phyloP scores from a whole-genome alignment of 2,329 filamentous ascomycete species.

The Pseudogymnoascus sp. region DNA sequence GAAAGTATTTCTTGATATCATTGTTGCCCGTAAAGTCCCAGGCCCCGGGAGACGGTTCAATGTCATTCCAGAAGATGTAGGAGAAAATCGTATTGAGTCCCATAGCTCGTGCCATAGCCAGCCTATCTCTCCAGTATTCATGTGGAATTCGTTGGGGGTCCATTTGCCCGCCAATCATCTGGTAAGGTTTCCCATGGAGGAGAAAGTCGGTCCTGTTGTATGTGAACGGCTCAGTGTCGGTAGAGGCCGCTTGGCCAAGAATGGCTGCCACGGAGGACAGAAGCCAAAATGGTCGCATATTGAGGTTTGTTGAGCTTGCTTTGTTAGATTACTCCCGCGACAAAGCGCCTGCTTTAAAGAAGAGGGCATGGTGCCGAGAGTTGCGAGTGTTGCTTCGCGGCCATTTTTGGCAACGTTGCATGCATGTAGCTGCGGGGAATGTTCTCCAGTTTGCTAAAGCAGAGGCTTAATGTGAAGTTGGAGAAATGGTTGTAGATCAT shows the following conservation, averaged over 20 bases:
- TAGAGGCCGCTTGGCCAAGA: background rate
- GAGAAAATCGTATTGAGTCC: conserved; percentile 44
- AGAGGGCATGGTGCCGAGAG: background rate
- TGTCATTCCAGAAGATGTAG: conserved; percentile 45
- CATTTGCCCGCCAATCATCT: conserved; percentile 44
- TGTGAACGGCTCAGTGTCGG: conserved; percentile 27
- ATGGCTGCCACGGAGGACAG: background rate
- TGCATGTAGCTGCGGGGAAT: background rate
- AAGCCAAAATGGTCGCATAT: conserved; percentile 1
- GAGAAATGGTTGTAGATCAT: background rate
- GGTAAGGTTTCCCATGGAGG: conserved; percentile 33
- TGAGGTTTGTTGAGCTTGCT: background rate
- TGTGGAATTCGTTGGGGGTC: conserved; percentile 43
- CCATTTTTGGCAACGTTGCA: conserved; percentile 2
- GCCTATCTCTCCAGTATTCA: conserved; percentile 40
- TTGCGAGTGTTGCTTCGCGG: background rate
- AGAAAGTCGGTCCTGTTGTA: conserved; percentile 35
- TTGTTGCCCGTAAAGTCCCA: conserved; percentile 37
- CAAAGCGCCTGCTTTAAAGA: background rate
- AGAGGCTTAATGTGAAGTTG: background rate
- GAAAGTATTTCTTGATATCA: conserved; percentile 42
- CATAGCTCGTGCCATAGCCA: conserved; percentile 39
- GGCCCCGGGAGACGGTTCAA: conserved; percentile 35
- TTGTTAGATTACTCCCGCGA: background rate
- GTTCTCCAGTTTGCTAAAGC: background rate